Percentiles rank a stretch among this genome's conserved stretches.
Evolutionary conservation across 192 early-diverging fungal genomes (phyloP).

Genomic region (Coemansia biformis): DNA sequence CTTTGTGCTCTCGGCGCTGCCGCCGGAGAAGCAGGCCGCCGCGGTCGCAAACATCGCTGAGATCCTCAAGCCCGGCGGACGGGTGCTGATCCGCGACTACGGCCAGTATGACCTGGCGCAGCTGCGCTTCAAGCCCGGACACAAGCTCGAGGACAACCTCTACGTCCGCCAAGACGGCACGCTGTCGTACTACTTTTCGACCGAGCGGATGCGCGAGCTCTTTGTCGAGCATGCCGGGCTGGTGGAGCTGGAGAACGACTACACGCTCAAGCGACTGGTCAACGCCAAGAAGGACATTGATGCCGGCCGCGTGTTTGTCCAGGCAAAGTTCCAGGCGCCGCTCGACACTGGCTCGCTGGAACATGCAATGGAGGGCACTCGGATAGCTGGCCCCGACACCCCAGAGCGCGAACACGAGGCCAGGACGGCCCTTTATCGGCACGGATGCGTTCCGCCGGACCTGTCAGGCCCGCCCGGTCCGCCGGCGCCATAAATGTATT

Average conservation of each 20-base stretch:
- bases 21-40: constrained; percentile 75
- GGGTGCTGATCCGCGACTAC: constrained; percentile 89
- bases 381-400: not conserved
- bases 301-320: constrained; percentile 67
- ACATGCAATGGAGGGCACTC: constrained; percentile 9
- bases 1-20: constrained; percentile 91
- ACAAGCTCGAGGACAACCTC: constrained; percentile 87
- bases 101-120: constrained; percentile 98
- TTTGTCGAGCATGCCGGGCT: constrained; percentile 62
- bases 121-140: constrained; percentile 88
- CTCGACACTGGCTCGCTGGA: constrained; percentile 21
- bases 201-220: constrained; percentile 52
- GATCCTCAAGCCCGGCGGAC: constrained; percentile 84
- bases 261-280: constrained; percentile 63
- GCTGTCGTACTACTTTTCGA: constrained; percentile 86
- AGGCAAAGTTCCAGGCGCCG: constrained; percentile 69
- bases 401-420: too few relatives aligned
- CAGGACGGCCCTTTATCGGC: too few relatives aligned
- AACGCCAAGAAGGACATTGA: constrained; percentile 62
- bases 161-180: constrained; percentile 98
- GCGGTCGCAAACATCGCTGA: constrained; percentile 78
- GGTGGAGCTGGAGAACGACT: constrained; percentile 54
- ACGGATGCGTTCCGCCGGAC: too few relatives aligned
- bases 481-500: not conserved
- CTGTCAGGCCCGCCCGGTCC: too few relatives aligned